Percentiles rank a stretch among this genome's conserved stretches.
These are phyloP conservation scores for Cyclocybe cylindracea DNA, from an alignment of 768 basidiomycete genomes.

Conservation along the genomic window DNA sequence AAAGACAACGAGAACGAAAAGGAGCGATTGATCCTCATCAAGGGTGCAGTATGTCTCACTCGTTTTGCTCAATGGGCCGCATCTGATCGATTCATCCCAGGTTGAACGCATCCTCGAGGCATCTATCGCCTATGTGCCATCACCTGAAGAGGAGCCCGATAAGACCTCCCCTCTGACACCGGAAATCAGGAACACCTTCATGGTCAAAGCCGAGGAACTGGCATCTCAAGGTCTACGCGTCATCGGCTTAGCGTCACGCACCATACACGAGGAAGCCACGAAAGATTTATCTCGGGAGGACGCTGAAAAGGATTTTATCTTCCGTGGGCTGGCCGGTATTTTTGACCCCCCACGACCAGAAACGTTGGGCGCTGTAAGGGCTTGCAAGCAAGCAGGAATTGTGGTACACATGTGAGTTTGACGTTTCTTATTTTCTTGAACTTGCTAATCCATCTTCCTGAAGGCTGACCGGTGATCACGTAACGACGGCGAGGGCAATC, in stretches of 20 bases:
- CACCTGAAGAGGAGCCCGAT: conserved; percentile 23
- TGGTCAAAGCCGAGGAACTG: conserved; percentile 36
- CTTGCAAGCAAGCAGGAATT: conserved; percentile 53
- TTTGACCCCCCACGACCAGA: conserved; percentile 60
- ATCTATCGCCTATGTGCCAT: conserved; percentile 35
- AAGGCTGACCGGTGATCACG: conserved; percentile 57
- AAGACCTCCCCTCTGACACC: conserved; percentile 27
- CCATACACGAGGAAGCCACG: conserved; percentile 18
- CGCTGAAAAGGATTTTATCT: conserved; percentile 46
- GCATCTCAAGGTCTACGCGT: conserved; percentile 43
- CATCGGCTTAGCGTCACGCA: conserved; percentile 35
- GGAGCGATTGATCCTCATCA: conserved; percentile 28
- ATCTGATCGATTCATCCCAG: conserved; percentile 8
- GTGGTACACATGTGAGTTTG: conserved; percentile 41
- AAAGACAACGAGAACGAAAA: conserved; percentile 23
- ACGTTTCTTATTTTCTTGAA: neutral
- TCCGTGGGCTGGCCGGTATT: conserved; percentile 58
- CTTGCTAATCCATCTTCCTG: conserved; percentile 8
- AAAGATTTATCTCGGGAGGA: conserved; percentile 37
- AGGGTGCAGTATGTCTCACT: conserved; percentile 34
- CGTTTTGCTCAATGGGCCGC: neutral
- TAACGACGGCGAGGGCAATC: conserved; percentile 54
- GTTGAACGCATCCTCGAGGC: conserved; percentile 53
- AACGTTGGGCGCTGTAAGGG: conserved; percentile 49
- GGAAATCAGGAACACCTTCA: conserved; percentile 24